phyloP scores from a whole-genome alignment of 139 green algal genomes.

The Chlamydomonas sp. region DNA sequence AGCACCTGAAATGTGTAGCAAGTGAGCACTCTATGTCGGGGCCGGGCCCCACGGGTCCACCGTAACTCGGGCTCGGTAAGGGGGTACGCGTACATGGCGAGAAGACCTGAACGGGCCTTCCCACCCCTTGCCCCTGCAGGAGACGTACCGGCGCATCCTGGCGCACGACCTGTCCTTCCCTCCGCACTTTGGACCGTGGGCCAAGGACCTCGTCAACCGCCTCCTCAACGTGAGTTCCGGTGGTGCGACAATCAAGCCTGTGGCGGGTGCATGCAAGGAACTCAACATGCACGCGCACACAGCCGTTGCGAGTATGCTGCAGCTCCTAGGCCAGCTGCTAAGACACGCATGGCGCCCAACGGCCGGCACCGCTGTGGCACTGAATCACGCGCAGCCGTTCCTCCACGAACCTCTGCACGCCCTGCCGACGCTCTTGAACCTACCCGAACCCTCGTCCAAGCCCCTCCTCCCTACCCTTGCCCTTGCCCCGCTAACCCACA shows the following conservation, averaged over 20 bases:
- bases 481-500: not conserved
- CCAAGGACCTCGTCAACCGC: conserved; percentile 54
- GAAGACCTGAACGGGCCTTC: not conserved
- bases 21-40: not conserved
- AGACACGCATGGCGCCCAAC: not conserved
- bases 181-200: conserved; percentile 39
- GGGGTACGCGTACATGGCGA: not conserved
- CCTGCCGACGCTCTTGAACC: not conserved
- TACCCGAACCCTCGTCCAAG: not conserved
- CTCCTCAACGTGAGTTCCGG: conserved; percentile 48
- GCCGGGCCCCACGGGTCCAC: not conserved
- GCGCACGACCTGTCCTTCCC: conserved; percentile 39
- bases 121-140: not conserved
- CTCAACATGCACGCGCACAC: not conserved
- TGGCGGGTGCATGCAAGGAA: not conserved
- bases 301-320: not conserved
- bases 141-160: conserved; percentile 50
- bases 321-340: not conserved
- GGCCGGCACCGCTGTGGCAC: not conserved
- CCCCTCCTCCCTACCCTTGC: not conserved
- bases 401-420: too few relatives aligned
- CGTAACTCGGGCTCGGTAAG: not conserved
- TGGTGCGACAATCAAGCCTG: not conserved
- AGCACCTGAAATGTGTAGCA: conserved; percentile 63
- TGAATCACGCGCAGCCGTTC: not conserved